Evolutionary conservation across 352 stramenopile species (phyloP).

Genomic region (Pythium biforme): DNA sequence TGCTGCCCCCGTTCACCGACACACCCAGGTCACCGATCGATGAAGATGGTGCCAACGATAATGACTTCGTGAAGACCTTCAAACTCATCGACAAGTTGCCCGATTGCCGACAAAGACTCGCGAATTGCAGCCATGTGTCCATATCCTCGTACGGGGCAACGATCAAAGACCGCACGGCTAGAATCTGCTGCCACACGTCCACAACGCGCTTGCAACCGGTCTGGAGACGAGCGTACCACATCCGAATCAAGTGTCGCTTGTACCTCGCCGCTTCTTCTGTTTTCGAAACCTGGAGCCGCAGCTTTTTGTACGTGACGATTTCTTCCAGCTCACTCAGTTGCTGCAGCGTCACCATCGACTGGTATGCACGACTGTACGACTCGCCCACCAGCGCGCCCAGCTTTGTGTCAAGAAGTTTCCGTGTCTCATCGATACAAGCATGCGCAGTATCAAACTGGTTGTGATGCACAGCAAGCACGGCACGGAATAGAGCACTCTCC

Average conservation of each 20-base stretch:
- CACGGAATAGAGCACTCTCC: constrained; percentile 56
- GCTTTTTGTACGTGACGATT: constrained; percentile 83
- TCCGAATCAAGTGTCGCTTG: constrained; percentile 82
- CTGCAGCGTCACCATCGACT: constrained; percentile 97
- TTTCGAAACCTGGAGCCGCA: constrained; percentile 65
- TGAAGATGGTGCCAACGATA: constrained; percentile 52
- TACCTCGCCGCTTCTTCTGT: constrained; percentile 72
- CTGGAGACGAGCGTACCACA: constrained; percentile 79
- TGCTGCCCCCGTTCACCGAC: constrained; percentile 10
- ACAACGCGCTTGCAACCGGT: constrained; percentile 88
- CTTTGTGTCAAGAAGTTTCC: constrained; percentile 94
- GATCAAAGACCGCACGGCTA: constrained; percentile 94
- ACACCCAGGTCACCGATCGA: constrained; percentile 10
- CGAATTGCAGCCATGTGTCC: constrained; percentile 94
- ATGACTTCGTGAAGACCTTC: constrained; percentile 82
- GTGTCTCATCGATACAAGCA: constrained; percentile 94
- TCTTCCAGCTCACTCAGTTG: constrained; percentile 96
- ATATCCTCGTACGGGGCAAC: constrained; percentile 89
- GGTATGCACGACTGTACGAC: constrained; percentile 97
- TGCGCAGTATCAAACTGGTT: constrained; percentile 91
- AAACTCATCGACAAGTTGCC: constrained; percentile 86
- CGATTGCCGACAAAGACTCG: constrained; percentile 90
- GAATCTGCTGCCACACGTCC: constrained; percentile 95
- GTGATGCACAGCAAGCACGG: constrained; percentile 92
- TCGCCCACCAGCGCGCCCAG: constrained; percentile 97